These are phyloP conservation scores for Colletotrichum trifolii DNA, from an alignment of 2,329 filamentous ascomycete genomes.

Conservation along the genomic window DNA sequence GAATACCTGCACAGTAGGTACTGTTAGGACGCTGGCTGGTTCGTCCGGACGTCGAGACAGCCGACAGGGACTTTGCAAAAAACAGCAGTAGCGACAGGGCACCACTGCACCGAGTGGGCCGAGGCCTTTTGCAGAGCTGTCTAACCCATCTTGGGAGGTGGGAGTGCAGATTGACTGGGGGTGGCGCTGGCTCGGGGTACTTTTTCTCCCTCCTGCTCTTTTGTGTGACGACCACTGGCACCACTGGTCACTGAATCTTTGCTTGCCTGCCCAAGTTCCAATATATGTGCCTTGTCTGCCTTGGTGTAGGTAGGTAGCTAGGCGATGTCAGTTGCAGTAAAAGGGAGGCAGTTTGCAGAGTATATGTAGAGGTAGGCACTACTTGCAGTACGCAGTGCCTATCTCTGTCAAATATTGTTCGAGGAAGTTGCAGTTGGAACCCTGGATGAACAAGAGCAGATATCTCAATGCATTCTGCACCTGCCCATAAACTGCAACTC, in stretches of 20 bases:
- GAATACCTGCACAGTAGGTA: too few species aligned
- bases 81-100: conserved; percentile 19
- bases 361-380: too few species aligned
- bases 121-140: conserved; percentile 39
- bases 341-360: too few species aligned
- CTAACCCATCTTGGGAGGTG: conserved; percentile 46
- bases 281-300: background rate
- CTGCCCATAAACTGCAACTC: background rate
- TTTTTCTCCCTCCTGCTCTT: conserved; percentile 15
- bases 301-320: background rate
- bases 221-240: background rate
- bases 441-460: too few species aligned
- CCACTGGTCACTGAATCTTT: conserved; percentile 10
- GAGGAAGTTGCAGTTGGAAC: too few species aligned
- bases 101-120: conserved; percentile 27
- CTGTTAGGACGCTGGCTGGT: conserved; percentile 19
- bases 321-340: background rate
- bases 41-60: conserved; percentile 13
- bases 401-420: too few species aligned
- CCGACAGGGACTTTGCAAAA: conserved; percentile 9
- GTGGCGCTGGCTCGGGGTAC: conserved; percentile 32
- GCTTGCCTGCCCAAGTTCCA: conserved; percentile 2
- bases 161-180: conserved; percentile 37
- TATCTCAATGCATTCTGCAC: too few species aligned
- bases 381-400: too few species aligned